A percentile compares a stretch with the other conserved stretches of the same genome.
These are phyloP conservation scores for Tylopilus vinaceipallidus DNA, from an alignment of 768 basidiomycete species.

Conservation along the genomic window DNA sequence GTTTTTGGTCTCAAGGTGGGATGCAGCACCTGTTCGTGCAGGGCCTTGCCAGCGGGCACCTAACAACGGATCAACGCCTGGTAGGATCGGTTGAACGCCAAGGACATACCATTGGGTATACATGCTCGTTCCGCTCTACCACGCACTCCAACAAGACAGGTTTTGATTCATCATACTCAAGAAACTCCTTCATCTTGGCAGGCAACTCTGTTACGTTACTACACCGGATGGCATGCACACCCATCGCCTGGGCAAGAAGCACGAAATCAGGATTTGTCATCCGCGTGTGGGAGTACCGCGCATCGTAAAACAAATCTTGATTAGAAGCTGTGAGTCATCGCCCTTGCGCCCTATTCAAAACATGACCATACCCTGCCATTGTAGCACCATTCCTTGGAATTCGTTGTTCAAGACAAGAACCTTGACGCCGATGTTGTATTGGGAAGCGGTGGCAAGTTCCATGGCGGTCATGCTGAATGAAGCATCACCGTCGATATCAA, in stretches of 20 bases:
- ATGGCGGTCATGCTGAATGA: conserved; percentile 99
- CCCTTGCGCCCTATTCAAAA: background rate
- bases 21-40: conserved; percentile 89
- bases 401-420: conserved; percentile 92
- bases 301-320: conserved; percentile 91
- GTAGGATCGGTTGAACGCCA: background rate
- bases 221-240: conserved; percentile 86
- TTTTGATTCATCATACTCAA: conserved; percentile 85
- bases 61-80: conserved; percentile 25
- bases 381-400: conserved; percentile 98
- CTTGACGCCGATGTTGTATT: conserved; percentile 93
- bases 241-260: conserved; percentile 85
- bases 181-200: conserved; percentile 96
- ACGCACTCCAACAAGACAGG: conserved; percentile 91
- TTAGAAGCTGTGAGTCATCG: conserved; percentile 1
- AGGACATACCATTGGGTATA: conserved; percentile 79
- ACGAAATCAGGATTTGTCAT: conserved; percentile 98
- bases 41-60: conserved; percentile 91
- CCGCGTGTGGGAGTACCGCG: conserved; percentile 92
- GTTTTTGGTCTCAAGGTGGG: conserved; percentile 42
- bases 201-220: conserved; percentile 71
- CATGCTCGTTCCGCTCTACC: conserved; percentile 82
- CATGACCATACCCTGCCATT: conserved; percentile 85
- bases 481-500: conserved; percentile 97
- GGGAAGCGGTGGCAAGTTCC: conserved; percentile 94